A percentile compares a stretch with the other conserved stretches of the same genome.
Evolutionary conservation across 257 asterid genomes (phyloP).

Genomic region (Osmanthus fragrans): DNA sequence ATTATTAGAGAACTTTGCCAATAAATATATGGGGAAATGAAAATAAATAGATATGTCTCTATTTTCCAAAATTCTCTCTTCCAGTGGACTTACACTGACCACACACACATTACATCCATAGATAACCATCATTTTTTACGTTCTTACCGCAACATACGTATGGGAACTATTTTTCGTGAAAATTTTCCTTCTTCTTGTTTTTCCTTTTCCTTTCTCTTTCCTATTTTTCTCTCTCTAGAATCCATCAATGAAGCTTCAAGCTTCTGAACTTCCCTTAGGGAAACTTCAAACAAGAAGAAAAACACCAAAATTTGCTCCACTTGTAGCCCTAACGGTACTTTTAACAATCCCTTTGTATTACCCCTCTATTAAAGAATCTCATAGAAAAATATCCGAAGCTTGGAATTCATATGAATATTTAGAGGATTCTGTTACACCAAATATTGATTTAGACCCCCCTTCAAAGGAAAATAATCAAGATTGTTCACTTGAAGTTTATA

Average conservation of each 20-base stretch:
- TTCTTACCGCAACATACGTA: conserved; percentile 18
- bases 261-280: conserved; percentile 39
- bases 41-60: background rate
- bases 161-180: background rate
- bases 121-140: conserved; percentile 18
- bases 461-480: background rate
- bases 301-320: conserved; percentile 43
- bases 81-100: background rate
- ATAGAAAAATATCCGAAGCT: conserved; percentile 28
- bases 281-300: conserved; percentile 51
- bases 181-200: background rate
- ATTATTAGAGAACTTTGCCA: background rate
- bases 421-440: conserved; percentile 2
- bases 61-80: background rate
- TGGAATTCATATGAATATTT: conserved; percentile 20
- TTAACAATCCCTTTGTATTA: conserved; percentile 49
- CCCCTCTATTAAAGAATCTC: conserved; percentile 32
- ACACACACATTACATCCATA: background rate
- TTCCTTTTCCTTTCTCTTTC: background rate
- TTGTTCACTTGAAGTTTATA: background rate
- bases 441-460: background rate
- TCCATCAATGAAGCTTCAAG: conserved; percentile 46
- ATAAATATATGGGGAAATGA: background rate
- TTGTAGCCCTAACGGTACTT: conserved; percentile 40
- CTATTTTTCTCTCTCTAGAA: conserved; percentile 8